phyloP scores from a whole-genome alignment of 148 eudicot genomes.

The Amaranthus hypochondriacus region DNA sequence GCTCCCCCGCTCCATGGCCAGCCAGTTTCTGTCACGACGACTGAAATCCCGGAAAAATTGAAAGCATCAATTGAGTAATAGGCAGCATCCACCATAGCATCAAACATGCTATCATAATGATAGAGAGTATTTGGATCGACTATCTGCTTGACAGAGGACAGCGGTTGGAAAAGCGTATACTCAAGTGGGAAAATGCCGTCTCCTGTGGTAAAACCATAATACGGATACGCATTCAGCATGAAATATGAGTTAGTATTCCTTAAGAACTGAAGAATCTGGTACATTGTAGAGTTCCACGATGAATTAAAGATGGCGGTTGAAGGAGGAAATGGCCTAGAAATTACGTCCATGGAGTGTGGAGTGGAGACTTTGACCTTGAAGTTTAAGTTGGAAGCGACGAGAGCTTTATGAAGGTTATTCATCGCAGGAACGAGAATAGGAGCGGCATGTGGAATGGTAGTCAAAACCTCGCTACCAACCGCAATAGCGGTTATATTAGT shows the following conservation, averaged over 20 bases:
- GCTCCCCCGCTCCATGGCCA: slow-evolving; percentile 87
- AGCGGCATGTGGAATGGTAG: slow-evolving; percentile 68
- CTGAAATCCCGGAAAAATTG: slow-evolving; percentile 63
- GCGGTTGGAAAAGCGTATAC: slow-evolving; percentile 73
- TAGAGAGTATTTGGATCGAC: slow-evolving; percentile 91
- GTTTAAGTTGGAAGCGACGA: slow-evolving; percentile 76
- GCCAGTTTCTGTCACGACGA: slow-evolving; percentile 89
- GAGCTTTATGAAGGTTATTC: slow-evolving; percentile 74
- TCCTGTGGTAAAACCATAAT: slow-evolving; percentile 55
- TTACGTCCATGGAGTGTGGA: slow-evolving; percentile 78
- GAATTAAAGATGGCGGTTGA: slow-evolving; percentile 77
- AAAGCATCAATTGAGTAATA: slow-evolving; percentile 68
- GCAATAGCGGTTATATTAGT: slow-evolving; percentile 81
- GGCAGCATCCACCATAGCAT: slow-evolving; percentile 91
- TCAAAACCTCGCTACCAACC: slow-evolving; percentile 77
- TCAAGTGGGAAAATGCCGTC: slow-evolving; percentile 85
- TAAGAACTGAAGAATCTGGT: slow-evolving; percentile 70
- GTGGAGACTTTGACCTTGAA: slow-evolving; percentile 77
- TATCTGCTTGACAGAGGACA: slow-evolving; percentile 70
- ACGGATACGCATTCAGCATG: slow-evolving; percentile 95
- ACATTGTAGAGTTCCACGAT: slow-evolving; percentile 72
- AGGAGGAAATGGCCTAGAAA: slow-evolving; percentile 81
- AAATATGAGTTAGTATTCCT: slow-evolving; percentile 69
- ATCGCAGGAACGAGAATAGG: slow-evolving; percentile 67
- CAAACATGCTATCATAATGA: slow-evolving; percentile 87